Evolutionary conservation across 2,329 filamentous ascomycete genomes (phyloP).

Genomic region (Cladosporium colombiae): DNA sequence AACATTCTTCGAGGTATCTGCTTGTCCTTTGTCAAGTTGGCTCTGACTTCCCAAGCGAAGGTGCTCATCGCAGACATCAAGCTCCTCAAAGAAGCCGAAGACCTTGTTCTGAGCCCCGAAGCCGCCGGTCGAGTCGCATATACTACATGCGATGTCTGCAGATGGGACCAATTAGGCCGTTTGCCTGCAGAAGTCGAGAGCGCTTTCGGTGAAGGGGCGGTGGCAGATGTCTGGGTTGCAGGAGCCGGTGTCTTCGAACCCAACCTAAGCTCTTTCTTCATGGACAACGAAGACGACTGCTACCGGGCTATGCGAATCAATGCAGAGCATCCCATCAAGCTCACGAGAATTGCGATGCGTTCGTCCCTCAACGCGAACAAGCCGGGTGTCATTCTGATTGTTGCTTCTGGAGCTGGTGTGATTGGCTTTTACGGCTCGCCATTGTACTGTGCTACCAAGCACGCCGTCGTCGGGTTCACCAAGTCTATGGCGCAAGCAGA

Average conservation of each 20-base stretch:
- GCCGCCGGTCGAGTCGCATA: conserved; percentile 28
- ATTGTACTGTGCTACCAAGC: conserved; percentile 42
- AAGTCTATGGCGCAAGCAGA: conserved; percentile 39
- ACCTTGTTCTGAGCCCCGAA: conserved; percentile 27
- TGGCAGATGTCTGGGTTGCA: conserved; percentile 43
- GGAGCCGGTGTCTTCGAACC: conserved; percentile 45
- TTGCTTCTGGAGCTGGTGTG: conserved; percentile 39
- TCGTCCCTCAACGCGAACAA: conserved; percentile 36
- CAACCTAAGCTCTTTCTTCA: conserved; percentile 39
- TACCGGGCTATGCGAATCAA: conserved; percentile 41
- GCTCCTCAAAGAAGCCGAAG: conserved; percentile 35
- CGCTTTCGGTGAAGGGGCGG: conserved; percentile 33
- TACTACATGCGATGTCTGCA: conserved; percentile 38
- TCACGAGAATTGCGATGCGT: conserved; percentile 42
- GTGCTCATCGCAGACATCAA: conserved; percentile 41
- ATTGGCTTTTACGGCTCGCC: conserved; percentile 33
- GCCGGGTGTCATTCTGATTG: conserved; percentile 39
- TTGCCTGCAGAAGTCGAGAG: conserved; percentile 30
- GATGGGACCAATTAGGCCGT: conserved; percentile 35
- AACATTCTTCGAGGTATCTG: conserved; percentile 27
- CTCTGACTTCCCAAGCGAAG: conserved; percentile 28
- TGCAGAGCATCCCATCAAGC: conserved; percentile 42
- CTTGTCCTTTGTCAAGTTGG: conserved; percentile 28
- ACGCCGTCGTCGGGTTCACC: conserved; percentile 43
- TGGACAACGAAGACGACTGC: conserved; percentile 39